These are phyloP conservation scores for Pseudogymnoascus sp. DNA, from an alignment of 2,329 filamentous ascomycete species.

Conservation along the genomic window DNA sequence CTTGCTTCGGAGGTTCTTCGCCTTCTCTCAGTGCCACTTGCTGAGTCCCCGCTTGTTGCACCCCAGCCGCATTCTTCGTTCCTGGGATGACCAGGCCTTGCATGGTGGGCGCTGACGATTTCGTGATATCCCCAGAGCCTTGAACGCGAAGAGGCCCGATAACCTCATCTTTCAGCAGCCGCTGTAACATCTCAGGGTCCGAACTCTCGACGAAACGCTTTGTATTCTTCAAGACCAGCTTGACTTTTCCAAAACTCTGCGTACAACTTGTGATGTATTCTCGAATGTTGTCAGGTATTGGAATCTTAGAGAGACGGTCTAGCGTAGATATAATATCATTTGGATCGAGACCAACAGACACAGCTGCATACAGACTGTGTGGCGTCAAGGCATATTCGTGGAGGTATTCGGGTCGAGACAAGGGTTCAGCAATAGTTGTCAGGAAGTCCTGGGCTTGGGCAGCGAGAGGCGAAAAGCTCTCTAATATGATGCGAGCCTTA, in stretches of 20 bases:
- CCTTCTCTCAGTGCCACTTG: conserved; percentile 35
- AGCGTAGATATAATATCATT: conserved; percentile 85
- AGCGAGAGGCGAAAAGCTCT: conserved; percentile 87
- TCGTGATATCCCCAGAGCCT: conserved; percentile 61
- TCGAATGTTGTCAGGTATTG: conserved; percentile 72
- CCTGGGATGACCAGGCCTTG: conserved; percentile 85
- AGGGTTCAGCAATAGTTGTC: conserved; percentile 89
- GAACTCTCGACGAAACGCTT: conserved; percentile 91
- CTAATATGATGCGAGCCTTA: conserved; percentile 80
- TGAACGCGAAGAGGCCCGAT: conserved; percentile 77
- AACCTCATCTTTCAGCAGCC: conserved; percentile 73
- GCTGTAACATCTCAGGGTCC: conserved; percentile 79
- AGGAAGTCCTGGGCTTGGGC: conserved; percentile 87
- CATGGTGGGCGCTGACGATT: conserved; percentile 77
- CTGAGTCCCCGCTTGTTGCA: conserved; percentile 60
- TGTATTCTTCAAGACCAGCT: conserved; percentile 89
- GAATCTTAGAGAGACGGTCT: conserved; percentile 82
- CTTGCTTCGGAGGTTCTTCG: conserved; percentile 50
- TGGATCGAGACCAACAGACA: conserved; percentile 86
- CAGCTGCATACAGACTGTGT: conserved; percentile 90
- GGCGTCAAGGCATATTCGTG: conserved; percentile 91
- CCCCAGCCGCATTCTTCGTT: conserved; percentile 84
- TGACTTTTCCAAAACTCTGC: conserved; percentile 89
- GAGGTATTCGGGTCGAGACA: conserved; percentile 81
- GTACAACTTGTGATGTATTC: conserved; percentile 71